Evolutionary conservation across 2,329 filamentous ascomycete genomes (phyloP), one percentile per base, ranked within the genome.

Genomic region (Aspergillus thermomutatus): DNA sequence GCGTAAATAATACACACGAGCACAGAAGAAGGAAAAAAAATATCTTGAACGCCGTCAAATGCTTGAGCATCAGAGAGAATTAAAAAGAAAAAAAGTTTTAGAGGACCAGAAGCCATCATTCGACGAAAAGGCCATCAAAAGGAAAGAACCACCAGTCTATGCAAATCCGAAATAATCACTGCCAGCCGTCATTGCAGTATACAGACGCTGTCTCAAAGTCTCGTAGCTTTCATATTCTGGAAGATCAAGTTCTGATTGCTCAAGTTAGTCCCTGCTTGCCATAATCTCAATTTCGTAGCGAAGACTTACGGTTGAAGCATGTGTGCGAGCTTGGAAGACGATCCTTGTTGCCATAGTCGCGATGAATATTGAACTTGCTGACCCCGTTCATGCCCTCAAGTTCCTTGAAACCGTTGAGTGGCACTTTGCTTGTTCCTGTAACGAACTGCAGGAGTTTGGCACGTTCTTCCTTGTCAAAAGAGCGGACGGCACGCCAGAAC

Each of bases 321-420:
- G 94, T 99, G 76, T 99, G 95, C 67, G 92, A 96, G 68, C 91
- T 96, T 55, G 94, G 94, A 63, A 99, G 83, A 64, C 94, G 89
- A 71, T 97, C 91, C 77, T 97, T 97, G 80, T 89, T 93, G 67
- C 93, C 92, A 77, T 96, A 97, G 76, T 97, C 94, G 63, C 94
- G 91, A 73, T 99, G 94, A 61, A 99, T 97, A 75, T 97, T 99
- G 86, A 99, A 99, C 63, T 91, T 88, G 75, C 90, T 96, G 74
- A 97, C 88, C 41, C 94, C 94, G 71, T 99, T 97, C 94, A 99
- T 99, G 64, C 94, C 95, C 79, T 99, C 95, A 6, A 99, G 84
- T 75, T 99, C 94, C 79, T 96, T 97, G 83, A 99, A 99, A 11
- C 94, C 94, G 67, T 99, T 99, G 50, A 99, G 86, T 41, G 94